phyloP scores from a whole-genome alignment of 768 basidiomycete genomes.

The Hypholoma sublateritium region DNA sequence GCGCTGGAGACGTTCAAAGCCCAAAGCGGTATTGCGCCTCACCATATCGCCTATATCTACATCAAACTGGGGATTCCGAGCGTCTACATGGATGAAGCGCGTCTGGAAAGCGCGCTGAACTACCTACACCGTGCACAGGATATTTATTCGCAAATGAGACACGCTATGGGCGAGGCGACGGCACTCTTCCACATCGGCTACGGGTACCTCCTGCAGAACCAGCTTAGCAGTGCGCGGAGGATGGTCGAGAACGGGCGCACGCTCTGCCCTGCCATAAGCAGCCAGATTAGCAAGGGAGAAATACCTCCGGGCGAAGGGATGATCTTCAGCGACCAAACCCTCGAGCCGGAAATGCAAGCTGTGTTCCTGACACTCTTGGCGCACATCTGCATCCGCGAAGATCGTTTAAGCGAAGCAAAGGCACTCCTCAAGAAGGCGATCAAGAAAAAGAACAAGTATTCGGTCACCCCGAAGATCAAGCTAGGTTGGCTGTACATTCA shows the following conservation, averaged over 20 bases:
- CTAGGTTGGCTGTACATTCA: constrained; percentile 2
- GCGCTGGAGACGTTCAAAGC: neutral
- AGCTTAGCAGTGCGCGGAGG: neutral
- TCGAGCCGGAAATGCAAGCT: neutral
- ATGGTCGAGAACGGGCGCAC: neutral
- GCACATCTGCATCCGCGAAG: constrained; percentile 3
- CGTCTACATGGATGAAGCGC: neutral
- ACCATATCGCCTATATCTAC: neutral
- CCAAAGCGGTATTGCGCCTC: neutral
- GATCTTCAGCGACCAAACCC: neutral
- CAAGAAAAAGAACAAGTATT: neutral
- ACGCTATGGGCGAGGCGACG: constrained; percentile 1
- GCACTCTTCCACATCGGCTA: constrained; percentile 3
- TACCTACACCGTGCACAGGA: neutral
- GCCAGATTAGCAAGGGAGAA: neutral
- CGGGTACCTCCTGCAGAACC: neutral
- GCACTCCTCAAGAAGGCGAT: neutral
- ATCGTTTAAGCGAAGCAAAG: neutral
- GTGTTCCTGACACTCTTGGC: constrained; percentile 1
- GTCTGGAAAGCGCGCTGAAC: neutral
- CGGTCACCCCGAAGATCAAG: neutral
- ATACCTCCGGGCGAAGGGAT: neutral
- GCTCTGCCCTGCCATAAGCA: neutral
- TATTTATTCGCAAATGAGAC: neutral
- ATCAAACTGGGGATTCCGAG: neutral